These are phyloP conservation scores for Naganishia liquefaciens DNA, from an alignment of 1,284 basidiomycete genomes.

Conservation along the genomic window DNA sequence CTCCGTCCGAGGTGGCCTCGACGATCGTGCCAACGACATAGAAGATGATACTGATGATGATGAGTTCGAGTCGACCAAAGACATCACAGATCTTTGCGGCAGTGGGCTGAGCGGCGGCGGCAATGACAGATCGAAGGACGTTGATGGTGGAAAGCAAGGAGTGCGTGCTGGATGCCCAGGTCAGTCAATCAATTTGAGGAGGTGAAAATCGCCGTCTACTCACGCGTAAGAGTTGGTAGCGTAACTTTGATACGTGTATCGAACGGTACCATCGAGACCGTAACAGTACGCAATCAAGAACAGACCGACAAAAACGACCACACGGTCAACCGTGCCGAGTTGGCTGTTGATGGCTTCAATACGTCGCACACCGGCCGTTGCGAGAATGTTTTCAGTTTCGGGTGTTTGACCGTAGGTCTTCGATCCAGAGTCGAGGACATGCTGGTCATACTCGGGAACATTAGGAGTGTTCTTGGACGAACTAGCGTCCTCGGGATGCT, in stretches of 20 bases:
- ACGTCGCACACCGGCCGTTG: slow-evolving; percentile 47
- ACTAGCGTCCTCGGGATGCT: slow-evolving; percentile 11
- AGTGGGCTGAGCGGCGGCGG: slow-evolving; percentile 45
- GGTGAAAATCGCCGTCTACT: neutral
- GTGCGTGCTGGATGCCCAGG: slow-evolving; percentile 34
- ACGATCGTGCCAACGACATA: slow-evolving; percentile 53
- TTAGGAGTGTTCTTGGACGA: slow-evolving; percentile 12
- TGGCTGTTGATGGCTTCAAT: slow-evolving; percentile 49
- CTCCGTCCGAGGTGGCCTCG: slow-evolving; percentile 45
- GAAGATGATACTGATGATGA: slow-evolving; percentile 49
- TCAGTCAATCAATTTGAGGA: slow-evolving; percentile 37
- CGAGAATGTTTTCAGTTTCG: slow-evolving; percentile 12
- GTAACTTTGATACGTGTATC: slow-evolving; percentile 40
- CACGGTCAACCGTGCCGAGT: slow-evolving; percentile 42
- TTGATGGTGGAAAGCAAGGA: slow-evolving; percentile 48
- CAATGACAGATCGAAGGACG: slow-evolving; percentile 46
- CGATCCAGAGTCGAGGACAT: slow-evolving; percentile 15
- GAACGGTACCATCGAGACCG: slow-evolving; percentile 43
- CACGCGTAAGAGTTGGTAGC: slow-evolving; percentile 34
- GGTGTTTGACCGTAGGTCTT: neutral
- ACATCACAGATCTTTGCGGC: slow-evolving; percentile 50
- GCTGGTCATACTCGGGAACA: slow-evolving; percentile 11
- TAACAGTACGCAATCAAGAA: slow-evolving; percentile 37
- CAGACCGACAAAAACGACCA: slow-evolving; percentile 33
- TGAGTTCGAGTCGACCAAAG: slow-evolving; percentile 52